Evolutionary conservation across 2,329 filamentous ascomycete genomes (phyloP).

Genomic region (Fusarium decemcellulare): DNA sequence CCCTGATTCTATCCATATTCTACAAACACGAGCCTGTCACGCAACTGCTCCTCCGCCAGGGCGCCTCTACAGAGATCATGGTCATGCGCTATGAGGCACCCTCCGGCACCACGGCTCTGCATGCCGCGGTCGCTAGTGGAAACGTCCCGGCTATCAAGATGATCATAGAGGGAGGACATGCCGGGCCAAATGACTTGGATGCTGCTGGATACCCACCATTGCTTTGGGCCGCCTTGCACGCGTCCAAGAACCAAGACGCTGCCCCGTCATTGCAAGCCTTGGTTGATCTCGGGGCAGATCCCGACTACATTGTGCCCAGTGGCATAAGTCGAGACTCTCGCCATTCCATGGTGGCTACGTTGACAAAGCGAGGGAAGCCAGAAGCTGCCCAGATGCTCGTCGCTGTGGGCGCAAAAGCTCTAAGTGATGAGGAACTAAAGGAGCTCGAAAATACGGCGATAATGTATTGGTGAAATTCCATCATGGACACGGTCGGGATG

Average conservation of each 20-base stretch:
- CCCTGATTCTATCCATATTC: constrained; percentile 23
- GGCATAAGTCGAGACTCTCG: constrained; percentile 4
- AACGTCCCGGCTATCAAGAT: constrained; percentile 14
- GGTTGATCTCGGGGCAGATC: constrained; percentile 28
- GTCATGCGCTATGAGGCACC: background rate
- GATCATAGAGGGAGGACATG: constrained; percentile 19
- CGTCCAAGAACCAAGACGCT: constrained; percentile 1
- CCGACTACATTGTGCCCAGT: constrained; percentile 22
- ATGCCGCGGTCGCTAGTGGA: constrained; percentile 20
- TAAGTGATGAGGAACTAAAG: background rate
- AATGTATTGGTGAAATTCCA: background rate
- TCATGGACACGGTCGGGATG: background rate
- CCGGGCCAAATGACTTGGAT: constrained; percentile 25
- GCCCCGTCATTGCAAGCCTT: constrained; percentile 12
- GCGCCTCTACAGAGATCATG: constrained; percentile 26
- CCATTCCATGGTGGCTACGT: constrained; percentile 7
- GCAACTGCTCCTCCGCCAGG: constrained; percentile 17
- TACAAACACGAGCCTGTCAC: background rate
- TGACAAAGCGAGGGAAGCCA: constrained; percentile 7
- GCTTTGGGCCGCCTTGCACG: constrained; percentile 26
- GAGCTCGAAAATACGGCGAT: background rate
- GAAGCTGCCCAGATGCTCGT: constrained; percentile 18
- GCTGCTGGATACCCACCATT: constrained; percentile 26
- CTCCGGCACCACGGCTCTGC: constrained; percentile 26
- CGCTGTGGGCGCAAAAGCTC: background rate